These are phyloP conservation scores for Phytophthora melonis DNA, from an alignment of 352 stramenopile species.

Conservation along the genomic window DNA sequence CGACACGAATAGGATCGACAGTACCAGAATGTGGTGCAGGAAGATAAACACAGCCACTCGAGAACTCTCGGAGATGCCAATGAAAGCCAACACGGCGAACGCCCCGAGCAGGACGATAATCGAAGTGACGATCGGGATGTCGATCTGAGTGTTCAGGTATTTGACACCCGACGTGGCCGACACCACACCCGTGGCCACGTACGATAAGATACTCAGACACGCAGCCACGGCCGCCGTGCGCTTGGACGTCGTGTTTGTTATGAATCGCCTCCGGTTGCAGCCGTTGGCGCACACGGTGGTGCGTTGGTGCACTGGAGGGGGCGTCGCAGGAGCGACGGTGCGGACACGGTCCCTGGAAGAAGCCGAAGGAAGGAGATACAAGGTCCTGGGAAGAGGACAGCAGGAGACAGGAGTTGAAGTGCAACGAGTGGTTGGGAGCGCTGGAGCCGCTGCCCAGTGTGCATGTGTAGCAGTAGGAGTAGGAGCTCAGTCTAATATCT, in stretches of 20 bases:
- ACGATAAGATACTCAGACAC: conserved; percentile 83
- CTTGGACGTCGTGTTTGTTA: conserved; percentile 88
- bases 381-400: no score
- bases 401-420: no score
- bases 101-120: background rate
- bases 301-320: no score
- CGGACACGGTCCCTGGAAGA: no score
- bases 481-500: no score
- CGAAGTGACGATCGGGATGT: background rate
- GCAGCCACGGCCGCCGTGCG: conserved; percentile 77
- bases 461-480: no score
- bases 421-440: no score
- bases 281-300: no score
- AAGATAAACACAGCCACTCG: conserved; percentile 86
- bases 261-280: no score
- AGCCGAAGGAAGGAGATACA: no score
- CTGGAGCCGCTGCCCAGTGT: no score
- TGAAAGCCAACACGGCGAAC: background rate
- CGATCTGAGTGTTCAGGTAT: background rate
- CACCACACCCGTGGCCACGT: conserved; percentile 83
- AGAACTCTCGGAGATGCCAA: conserved; percentile 57
- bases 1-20: conserved; percentile 61
- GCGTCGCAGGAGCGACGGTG: no score
- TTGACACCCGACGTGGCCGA: conserved; percentile 44
- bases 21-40: conserved; percentile 71